Evolutionary conservation across 2,329 filamentous ascomycete genomes (phyloP).

Genomic region (Pseudopithomyces maydicus): DNA sequence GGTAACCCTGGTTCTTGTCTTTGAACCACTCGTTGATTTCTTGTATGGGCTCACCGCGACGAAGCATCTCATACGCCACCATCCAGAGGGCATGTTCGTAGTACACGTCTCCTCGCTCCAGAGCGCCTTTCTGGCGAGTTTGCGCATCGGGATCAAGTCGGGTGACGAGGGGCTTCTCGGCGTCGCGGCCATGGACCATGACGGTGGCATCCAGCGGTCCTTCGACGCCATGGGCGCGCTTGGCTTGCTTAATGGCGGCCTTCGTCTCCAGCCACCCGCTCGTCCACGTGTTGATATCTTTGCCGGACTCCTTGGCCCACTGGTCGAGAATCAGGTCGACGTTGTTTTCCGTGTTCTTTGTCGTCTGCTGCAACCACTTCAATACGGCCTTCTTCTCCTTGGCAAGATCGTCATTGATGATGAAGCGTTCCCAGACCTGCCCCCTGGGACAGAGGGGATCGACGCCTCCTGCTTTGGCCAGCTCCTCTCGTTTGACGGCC

Average conservation of each 20-base stretch:
- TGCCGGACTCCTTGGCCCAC: slow-evolving; percentile 71
- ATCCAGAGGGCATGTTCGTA: slow-evolving; percentile 92
- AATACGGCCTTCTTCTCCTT: slow-evolving; percentile 80
- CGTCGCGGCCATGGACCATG: slow-evolving; percentile 49
- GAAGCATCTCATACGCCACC: slow-evolving; percentile 90
- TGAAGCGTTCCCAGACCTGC: slow-evolving; percentile 74
- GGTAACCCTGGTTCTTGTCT: slow-evolving; percentile 86
- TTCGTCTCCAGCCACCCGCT: slow-evolving; percentile 94
- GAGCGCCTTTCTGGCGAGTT: slow-evolving; percentile 74
- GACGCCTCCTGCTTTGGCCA: slow-evolving; percentile 38
- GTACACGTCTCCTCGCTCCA: slow-evolving; percentile 83
- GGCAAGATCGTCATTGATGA: slow-evolving; percentile 73
- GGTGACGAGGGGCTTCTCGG: slow-evolving; percentile 71
- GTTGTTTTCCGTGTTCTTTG: slow-evolving; percentile 68
- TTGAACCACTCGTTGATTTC: slow-evolving; percentile 85
- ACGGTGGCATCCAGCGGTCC: slow-evolving; percentile 43
- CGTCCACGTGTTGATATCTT: slow-evolving; percentile 68
- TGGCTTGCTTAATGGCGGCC: slow-evolving; percentile 85
- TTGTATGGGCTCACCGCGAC: slow-evolving; percentile 75
- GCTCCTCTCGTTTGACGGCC: slow-evolving; percentile 36
- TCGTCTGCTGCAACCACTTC: slow-evolving; percentile 83
- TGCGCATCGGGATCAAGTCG: slow-evolving; percentile 91
- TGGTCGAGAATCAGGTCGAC: slow-evolving; percentile 78
- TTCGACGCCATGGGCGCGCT: slow-evolving; percentile 66
- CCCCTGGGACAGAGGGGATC: slow-evolving; percentile 62